Base-by-base conservation (phyloP, 208 protist genomes). In the Baffinella frigidus region DNA sequence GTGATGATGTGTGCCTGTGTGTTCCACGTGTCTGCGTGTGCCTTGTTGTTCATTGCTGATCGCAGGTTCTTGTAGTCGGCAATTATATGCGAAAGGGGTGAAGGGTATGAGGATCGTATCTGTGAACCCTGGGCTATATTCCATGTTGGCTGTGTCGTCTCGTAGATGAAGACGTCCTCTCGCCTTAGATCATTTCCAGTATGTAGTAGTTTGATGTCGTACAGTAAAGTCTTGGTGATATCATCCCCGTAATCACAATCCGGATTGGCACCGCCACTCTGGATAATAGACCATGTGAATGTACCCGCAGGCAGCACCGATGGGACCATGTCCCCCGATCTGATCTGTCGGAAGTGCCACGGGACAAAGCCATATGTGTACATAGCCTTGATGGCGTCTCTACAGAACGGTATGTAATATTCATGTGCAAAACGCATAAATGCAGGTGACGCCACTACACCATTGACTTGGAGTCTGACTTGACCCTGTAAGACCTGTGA, bases 271-370 rank as follows among this genome's bases (percentile, higher is more conserved):
- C 30, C 71, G 10, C 5, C 3, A n/a, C n/a, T n/a, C n/a, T n/a
- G n/a, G n/a, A n/a, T n/a, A n/a, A n/a, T n/a, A n/a, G n/a, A n/a
- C 71, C 71, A 77, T 0, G 38, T 77, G 71, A 77, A 77, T 20
- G 38, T 41, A 1, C 71, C 71, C 24, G 24, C 30, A 20, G 71
- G 71, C 71, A 77, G 71, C 38, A 45, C 71, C 71, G 9, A 30
- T 1, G 71, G 71, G 24, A 77, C 39, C 14, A 48, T 1, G 39
- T 77, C 71, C 5, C 71, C 71, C 24, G 71, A 77, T 11, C 30
- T 20, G 4, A 77, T 20, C 71, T 77, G 30, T 1, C 71, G 71
- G 30, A 30, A 35, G 71, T 45, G 20, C 71, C 71, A 77, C 10
- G 39, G 38, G 4, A 77, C 71, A 35, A 77, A 77, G 24, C 71